Evolutionary conservation across 2,329 filamentous ascomycete species (phyloP).

Genomic region (Myriosclerotinia curreyana): DNA sequence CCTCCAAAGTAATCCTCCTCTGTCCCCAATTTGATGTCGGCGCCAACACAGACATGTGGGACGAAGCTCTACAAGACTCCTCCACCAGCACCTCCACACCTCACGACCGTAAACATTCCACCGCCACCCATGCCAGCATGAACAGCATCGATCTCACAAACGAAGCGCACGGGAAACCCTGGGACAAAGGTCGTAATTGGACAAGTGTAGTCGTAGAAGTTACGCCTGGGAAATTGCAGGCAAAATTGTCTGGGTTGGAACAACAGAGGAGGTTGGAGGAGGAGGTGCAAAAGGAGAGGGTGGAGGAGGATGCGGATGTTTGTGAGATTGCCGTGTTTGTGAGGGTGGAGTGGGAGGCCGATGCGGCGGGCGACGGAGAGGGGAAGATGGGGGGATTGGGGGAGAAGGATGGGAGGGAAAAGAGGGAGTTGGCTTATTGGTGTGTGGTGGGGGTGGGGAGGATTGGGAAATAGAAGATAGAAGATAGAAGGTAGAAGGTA

Average conservation of each 20-base stretch:
- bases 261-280: conserved; percentile 57
- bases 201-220: conserved; percentile 92
- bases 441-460: conserved; percentile 84
- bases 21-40: conserved; percentile 94
- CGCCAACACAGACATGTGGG: conserved; percentile 90
- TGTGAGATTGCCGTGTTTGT: conserved; percentile 95
- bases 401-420: conserved; percentile 66
- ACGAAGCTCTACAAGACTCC: conserved; percentile 61
- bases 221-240: conserved; percentile 52
- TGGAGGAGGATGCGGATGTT: conserved; percentile 21
- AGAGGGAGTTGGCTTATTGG: conserved; percentile 92
- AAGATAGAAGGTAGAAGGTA: background rate
- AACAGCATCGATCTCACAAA: conserved; percentile 10
- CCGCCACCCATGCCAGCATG: conserved; percentile 12
- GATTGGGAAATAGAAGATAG: conserved; percentile 48
- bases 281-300: conserved; percentile 17
- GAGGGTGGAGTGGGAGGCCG: conserved; percentile 82
- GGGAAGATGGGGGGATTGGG: conserved; percentile 39
- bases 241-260: conserved; percentile 39
- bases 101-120: conserved; percentile 7
- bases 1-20: conserved; percentile 80
- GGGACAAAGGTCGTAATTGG: conserved; percentile 91
- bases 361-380: conserved; percentile 57
- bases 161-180: conserved; percentile 70
- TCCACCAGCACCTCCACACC: background rate